Evolutionary conservation across 805 yeast species (phyloP).

Genomic region (Limtongia smithiae): DNA sequence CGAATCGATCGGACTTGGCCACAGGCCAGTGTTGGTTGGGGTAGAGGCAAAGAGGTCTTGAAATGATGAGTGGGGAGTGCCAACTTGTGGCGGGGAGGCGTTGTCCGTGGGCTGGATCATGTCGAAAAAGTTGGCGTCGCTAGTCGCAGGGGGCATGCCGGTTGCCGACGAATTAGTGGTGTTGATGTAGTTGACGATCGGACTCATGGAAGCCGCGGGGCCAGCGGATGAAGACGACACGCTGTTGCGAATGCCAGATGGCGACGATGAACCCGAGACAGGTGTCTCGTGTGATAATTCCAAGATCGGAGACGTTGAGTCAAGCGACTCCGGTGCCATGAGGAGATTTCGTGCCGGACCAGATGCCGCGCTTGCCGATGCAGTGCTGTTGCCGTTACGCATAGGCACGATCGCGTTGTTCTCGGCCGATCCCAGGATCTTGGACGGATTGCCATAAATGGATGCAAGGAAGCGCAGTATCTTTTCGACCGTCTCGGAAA

Average conservation of each 20-base stretch:
- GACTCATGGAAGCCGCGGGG: too few species aligned
- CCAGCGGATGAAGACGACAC: not conserved
- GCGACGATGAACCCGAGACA: not conserved
- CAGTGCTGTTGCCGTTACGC: too few species aligned
- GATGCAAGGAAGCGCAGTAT: conserved; percentile 84
- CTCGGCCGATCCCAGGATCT: conserved; percentile 38
- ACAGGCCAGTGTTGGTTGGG: too few species aligned
- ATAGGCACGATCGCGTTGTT: conserved; percentile 13
- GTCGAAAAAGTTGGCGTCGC: too few species aligned
- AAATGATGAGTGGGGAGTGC: too few species aligned
- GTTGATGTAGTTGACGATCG: too few species aligned
- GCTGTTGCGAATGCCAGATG: not conserved
- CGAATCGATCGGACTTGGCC: too few species aligned
- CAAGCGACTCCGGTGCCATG: conserved; percentile 24
- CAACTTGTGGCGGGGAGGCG: too few species aligned
- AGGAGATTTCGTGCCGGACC: conserved; percentile 29
- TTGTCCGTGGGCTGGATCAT: too few species aligned
- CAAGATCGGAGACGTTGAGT: conserved; percentile 26
- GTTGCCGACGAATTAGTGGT: too few species aligned
- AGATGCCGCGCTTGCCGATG: conserved; percentile 27
- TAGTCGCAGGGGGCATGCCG: too few species aligned
- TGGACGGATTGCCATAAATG: conserved; percentile 65
- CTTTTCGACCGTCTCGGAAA: conserved; percentile 82
- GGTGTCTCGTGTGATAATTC: conserved; percentile 11
- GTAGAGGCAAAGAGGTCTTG: too few species aligned